These are phyloP conservation scores for Myxozyma lipomycoides DNA, from an alignment of 805 yeast genomes.

Conservation along the genomic window DNA sequence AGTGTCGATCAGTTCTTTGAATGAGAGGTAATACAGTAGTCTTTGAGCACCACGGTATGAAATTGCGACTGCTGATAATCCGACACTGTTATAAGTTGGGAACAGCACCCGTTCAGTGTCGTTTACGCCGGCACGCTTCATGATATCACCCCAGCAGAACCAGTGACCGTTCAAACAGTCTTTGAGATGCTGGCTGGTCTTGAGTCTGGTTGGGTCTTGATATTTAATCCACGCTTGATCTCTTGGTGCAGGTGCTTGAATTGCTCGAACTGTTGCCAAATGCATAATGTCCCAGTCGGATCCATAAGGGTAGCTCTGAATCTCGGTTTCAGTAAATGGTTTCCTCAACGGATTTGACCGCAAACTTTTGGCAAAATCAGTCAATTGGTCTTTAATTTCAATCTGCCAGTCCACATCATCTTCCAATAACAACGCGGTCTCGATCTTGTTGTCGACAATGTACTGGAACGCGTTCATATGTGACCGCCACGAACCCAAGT, in stretches of 20 bases:
- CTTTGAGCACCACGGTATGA: slow-evolving; percentile 23
- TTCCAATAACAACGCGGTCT: slow-evolving; percentile 16
- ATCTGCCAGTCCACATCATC: slow-evolving; percentile 14
- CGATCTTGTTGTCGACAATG: slow-evolving; percentile 10
- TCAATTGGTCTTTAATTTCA: not conserved
- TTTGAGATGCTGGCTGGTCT: not conserved
- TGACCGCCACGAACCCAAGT: slow-evolving; percentile 15
- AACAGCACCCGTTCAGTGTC: slow-evolving; percentile 3
- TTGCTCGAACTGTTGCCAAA: not conserved
- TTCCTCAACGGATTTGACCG: not conserved
- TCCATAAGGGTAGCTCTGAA: slow-evolving; percentile 11
- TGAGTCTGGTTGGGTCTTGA: slow-evolving; percentile 9
- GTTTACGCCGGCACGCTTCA: slow-evolving; percentile 1
- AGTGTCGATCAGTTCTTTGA: slow-evolving; percentile 9
- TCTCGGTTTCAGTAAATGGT: slow-evolving; percentile 8
- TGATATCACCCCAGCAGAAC: slow-evolving; percentile 6
- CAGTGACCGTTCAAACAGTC: slow-evolving; percentile 1
- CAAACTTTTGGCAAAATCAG: not conserved
- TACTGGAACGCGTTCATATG: slow-evolving; percentile 13
- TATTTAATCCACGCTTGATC: slow-evolving; percentile 5
- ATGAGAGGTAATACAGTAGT: slow-evolving; percentile 14
- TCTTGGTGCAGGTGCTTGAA: not conserved
- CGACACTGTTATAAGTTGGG: slow-evolving; percentile 14
- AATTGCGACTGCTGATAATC: slow-evolving; percentile 16
- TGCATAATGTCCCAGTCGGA: slow-evolving; percentile 16